These are phyloP conservation scores for Lentinula edodes DNA, from an alignment of 768 basidiomycete species.

Conservation along the genomic window DNA sequence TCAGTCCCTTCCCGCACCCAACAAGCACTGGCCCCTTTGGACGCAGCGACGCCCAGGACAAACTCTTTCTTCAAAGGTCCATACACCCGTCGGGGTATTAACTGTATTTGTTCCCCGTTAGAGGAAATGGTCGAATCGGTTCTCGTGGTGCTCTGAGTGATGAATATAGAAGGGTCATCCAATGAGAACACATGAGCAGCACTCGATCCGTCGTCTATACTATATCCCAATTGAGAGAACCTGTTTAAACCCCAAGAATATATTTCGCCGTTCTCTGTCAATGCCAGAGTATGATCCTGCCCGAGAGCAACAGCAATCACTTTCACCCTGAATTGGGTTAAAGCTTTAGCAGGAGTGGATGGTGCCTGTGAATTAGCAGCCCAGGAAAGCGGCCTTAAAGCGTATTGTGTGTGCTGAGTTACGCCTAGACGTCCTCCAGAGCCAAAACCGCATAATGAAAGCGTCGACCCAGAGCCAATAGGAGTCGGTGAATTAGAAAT, in stretches of 20 bases:
- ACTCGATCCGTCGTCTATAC: constrained; percentile 47
- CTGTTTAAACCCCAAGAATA: constrained; percentile 89
- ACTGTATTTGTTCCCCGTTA: constrained; percentile 60
- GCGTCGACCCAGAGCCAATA: constrained; percentile 42
- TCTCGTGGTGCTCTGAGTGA: background rate
- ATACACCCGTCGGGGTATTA: constrained; percentile 65
- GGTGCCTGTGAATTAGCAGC: constrained; percentile 24
- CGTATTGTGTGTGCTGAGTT: constrained; percentile 74
- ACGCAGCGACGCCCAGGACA: constrained; percentile 80
- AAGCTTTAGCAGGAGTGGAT: background rate
- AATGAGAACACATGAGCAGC: constrained; percentile 16
- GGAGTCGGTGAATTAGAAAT: background rate
- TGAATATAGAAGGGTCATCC: constrained; percentile 37
- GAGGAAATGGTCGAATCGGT: background rate
- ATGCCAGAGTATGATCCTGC: constrained; percentile 89
- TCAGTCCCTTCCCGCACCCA: constrained; percentile 53
- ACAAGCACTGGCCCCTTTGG: constrained; percentile 81
- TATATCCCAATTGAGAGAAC: constrained; percentile 85
- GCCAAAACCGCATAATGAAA: constrained; percentile 87
- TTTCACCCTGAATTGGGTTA: constrained; percentile 21
- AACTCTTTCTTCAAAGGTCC: constrained; percentile 73
- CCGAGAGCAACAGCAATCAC: constrained; percentile 75
- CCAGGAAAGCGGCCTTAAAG: constrained; percentile 54
- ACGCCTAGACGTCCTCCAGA: constrained; percentile 79
- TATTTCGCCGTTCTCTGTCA: constrained; percentile 78